Evolutionary conservation across 2,329 filamentous ascomycete species (phyloP).

Genomic region (Phaeophleospora eucalypticola): DNA sequence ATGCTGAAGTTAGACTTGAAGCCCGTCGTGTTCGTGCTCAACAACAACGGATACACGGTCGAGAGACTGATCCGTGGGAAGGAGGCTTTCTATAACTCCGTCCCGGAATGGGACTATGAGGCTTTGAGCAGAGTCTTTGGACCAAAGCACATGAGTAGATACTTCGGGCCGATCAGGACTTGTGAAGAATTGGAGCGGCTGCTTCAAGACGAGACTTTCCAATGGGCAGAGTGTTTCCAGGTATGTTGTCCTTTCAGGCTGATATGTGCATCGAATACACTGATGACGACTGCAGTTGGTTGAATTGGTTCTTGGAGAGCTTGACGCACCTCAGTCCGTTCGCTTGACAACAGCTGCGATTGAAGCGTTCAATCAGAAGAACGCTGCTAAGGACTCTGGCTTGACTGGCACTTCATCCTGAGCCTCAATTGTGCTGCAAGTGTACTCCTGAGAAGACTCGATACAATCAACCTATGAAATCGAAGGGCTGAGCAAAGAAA

Average conservation of each 20-base stretch:
- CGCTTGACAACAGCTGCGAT: slow-evolving; percentile 17
- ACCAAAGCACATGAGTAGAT: slow-evolving; percentile 4
- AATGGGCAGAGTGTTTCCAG: slow-evolving; percentile 11
- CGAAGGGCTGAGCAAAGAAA: too few relatives aligned
- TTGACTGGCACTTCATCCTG: too few relatives aligned
- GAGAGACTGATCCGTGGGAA: slow-evolving; percentile 51
- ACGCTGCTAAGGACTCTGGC: too few relatives aligned
- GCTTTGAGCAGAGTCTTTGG: slow-evolving; percentile 9
- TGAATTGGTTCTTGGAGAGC: slow-evolving; percentile 17
- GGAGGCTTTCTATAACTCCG: slow-evolving; percentile 17
- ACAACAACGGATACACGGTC: slow-evolving; percentile 58
- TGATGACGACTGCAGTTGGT: slow-evolving; percentile 19
- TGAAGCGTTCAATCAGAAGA: slow-evolving; percentile 20
- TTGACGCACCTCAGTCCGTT: slow-evolving; percentile 20
- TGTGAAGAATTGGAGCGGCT: slow-evolving; percentile 10
- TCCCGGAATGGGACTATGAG: slow-evolving; percentile 13
- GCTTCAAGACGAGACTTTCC: slow-evolving; percentile 9
- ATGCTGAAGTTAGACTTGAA: slow-evolving; percentile 71
- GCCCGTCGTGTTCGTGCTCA: slow-evolving; percentile 43
- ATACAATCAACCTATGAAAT: too few relatives aligned
- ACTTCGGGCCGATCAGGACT: slow-evolving; percentile 9
- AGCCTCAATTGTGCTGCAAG: too few relatives aligned
- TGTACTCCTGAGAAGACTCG: too few relatives aligned
- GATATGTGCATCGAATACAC: neutral
- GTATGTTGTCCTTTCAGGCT: neutral